Evolutionary conservation across 2,329 filamentous ascomycete species (phyloP).

Genomic region (Trichoderma guizhouense): DNA sequence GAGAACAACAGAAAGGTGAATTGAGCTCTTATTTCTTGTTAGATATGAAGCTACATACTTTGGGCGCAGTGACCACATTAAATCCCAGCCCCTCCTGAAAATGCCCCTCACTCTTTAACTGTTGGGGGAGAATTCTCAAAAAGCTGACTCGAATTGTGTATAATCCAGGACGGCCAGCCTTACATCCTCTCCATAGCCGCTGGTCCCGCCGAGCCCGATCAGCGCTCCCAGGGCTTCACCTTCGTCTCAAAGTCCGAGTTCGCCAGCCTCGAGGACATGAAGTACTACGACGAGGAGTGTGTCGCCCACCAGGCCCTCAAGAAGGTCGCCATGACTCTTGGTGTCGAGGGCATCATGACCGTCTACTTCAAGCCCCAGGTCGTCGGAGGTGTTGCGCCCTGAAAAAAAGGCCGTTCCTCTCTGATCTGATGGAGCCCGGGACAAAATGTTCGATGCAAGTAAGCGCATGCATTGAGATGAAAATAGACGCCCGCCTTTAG

Average conservation of each 20-base stretch:
- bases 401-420: background rate
- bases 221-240: slow-evolving; percentile 63
- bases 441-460: background rate
- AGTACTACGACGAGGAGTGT: slow-evolving; percentile 61
- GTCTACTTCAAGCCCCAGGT: slow-evolving; percentile 40
- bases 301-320: slow-evolving; percentile 43
- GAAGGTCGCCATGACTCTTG: slow-evolving; percentile 32
- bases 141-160: background rate
- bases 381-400: slow-evolving; percentile 23
- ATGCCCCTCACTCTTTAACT: background rate
- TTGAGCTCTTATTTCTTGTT: slow-evolving; percentile 18
- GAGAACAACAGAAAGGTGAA: slow-evolving; percentile 42
- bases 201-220: slow-evolving; percentile 52
- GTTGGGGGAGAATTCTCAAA: background rate
- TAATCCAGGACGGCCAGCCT: slow-evolving; percentile 61
- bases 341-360: slow-evolving; percentile 37
- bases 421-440: background rate
- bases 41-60: background rate
- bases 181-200: slow-evolving; percentile 62
- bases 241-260: slow-evolving; percentile 62
- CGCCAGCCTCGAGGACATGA: slow-evolving; percentile 62
- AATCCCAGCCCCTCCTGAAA: background rate
- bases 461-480: background rate
- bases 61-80: background rate
- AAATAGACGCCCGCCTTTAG: background rate